Conservation (phyloP, 2,329 filamentous ascomycete genomes). For the Botrytis cinerea region DNA sequence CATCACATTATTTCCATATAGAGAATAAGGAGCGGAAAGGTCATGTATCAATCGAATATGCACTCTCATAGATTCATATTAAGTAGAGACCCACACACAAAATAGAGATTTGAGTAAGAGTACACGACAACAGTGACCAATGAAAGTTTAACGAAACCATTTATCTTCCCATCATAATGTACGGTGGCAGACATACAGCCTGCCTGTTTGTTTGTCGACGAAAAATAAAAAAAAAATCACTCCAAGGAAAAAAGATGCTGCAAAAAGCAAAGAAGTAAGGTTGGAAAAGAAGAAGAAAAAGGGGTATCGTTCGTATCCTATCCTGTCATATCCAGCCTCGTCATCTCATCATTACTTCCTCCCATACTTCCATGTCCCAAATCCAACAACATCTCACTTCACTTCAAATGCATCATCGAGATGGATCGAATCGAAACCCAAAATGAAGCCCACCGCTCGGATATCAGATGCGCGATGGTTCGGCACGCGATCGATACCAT, state of each 20-base stretch:
- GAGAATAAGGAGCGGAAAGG: background rate
- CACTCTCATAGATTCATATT: background rate
- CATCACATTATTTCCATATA: background rate
- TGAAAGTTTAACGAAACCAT: background rate
- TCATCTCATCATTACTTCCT: background rate
- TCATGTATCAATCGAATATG: background rate
- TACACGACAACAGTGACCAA: background rate
- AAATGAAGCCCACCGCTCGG: background rate
- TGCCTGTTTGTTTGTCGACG: background rate
- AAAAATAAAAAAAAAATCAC: background rate
- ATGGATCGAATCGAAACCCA: background rate
- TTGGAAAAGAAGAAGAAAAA: background rate
- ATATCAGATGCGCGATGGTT: background rate
- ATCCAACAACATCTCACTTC: background rate
- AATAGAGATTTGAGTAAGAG: background rate
- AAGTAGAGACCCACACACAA: background rate
- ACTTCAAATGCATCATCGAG: background rate
- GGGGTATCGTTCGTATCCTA: background rate
- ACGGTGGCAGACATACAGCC: background rate
- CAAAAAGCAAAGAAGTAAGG: background rate
- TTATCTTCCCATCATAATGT: background rate
- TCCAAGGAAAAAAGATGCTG: background rate
- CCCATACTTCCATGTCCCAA: background rate
- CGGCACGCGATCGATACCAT: slow-evolving; percentile 25
- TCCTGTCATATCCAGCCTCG: background rate